Conservation (phyloP, 1,284 basidiomycete species). For the Exobasidium cylindrosporum region DNA sequence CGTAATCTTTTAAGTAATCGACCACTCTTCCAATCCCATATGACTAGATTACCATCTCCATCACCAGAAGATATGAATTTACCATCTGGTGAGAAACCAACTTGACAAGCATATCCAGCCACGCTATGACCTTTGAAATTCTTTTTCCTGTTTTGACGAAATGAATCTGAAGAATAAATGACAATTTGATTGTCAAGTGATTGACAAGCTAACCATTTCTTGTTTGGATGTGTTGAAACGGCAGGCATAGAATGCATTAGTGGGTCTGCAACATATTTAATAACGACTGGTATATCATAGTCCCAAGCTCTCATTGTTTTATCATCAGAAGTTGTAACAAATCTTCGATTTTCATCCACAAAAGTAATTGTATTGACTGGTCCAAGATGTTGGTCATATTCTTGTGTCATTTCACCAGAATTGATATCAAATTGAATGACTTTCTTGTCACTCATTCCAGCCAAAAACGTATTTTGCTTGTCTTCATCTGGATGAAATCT, state of each 20-base stretch:
- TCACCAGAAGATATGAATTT: slow-evolving; percentile 96
- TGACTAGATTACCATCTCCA: slow-evolving; percentile 87
- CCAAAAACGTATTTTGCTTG: slow-evolving; percentile 92
- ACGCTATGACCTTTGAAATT: slow-evolving; percentile 93
- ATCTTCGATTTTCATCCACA: slow-evolving; percentile 89
- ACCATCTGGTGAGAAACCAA: slow-evolving; percentile 95
- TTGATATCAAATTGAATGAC: slow-evolving; percentile 98
- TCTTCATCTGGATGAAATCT: slow-evolving; percentile 93
- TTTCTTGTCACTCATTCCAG: slow-evolving; percentile 99
- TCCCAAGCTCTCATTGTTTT: slow-evolving; percentile 97
- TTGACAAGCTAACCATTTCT: slow-evolving; percentile 95
- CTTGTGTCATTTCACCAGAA: slow-evolving; percentile 88
- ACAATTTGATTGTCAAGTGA: slow-evolving; percentile 97
- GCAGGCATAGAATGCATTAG: slow-evolving; percentile 99
- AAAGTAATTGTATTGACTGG: slow-evolving; percentile 98
- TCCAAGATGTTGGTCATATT: slow-evolving; percentile 97
- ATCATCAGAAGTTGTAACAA: slow-evolving; percentile 97
- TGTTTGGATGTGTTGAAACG: slow-evolving; percentile 86
- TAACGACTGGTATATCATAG: slow-evolving; percentile 89
- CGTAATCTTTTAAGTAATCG: slow-evolving; percentile 83
- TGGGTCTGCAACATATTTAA: slow-evolving; percentile 99
- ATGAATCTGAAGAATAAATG: slow-evolving; percentile 87
- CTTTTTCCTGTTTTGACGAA: slow-evolving; percentile 97
- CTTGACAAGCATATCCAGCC: slow-evolving; percentile 92
- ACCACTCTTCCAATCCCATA: slow-evolving; percentile 99